Base-by-base conservation (phyloP, 495 filamentous ascomycete genomes). In the Articulospora tetracladia region DNA sequence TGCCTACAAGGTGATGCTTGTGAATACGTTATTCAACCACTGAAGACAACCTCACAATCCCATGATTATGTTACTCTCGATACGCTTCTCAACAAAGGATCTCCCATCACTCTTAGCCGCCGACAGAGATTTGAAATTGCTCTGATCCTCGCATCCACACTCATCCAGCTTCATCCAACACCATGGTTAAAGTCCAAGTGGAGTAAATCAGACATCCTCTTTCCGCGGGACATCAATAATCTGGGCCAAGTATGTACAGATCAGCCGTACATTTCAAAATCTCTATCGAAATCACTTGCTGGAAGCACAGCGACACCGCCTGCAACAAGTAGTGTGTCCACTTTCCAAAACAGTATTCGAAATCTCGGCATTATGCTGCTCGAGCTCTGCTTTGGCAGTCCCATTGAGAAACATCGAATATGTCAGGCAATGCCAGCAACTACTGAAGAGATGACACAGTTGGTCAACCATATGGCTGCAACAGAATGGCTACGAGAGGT, bases 281-380 rank as follows among this genome's bases (percentile, higher is more conserved):
- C 61, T 41, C 51, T 73, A 55, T 55, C 49, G 30, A 44, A 47
- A n/a, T 1, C 36, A 13, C 19, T 60, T 20, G 24, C 23, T 26
- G 20, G n/a, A n/a, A 32, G 7, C 8, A n/a, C 30, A 46, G 53
- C 13, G 23, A 25, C 28, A 8, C 48, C 10, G n/a, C 13, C 47
- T 12, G 15, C 25, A 49, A 11, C 23, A n/a, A n/a, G 32, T 17
- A 47, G n/a, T 47, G 17, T 13, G n/a, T 25, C 26, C 26, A 28
- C 8, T 44, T 15, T 44, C 15, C 39, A n/a, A 44, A 44, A 17
- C n/a, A 44, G 60, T 34, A 60, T 71, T 3, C 53, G 60, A n/a
- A 67, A 57, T 36, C 69, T 73, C 8, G 71, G 69, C 34, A 72
- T 70, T 22, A 61, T 68, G 28, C 60, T 73, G 8, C 68, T 73